Evolutionary conservation across 1,139 yeast genomes (phyloP).

Genomic region (Saccharomyces hybrid): DNA sequence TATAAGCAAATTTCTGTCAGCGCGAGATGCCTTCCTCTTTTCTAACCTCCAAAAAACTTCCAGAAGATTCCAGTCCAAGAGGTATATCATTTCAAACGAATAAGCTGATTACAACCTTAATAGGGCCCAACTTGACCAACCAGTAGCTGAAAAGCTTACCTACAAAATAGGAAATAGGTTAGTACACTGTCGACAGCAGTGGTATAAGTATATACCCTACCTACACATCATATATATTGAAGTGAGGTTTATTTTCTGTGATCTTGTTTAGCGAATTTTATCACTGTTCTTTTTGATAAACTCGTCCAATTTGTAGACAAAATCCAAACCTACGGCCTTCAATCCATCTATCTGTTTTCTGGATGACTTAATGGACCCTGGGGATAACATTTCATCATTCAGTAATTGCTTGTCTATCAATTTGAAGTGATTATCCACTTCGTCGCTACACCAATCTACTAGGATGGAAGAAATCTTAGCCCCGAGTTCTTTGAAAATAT

Average conservation of each 20-base stretch:
- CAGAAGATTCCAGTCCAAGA: not conserved
- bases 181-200: not conserved
- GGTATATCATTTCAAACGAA: not conserved
- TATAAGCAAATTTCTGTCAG: not conserved
- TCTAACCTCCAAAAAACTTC: not conserved
- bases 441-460: conserved; percentile 64
- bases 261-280: conserved; percentile 10
- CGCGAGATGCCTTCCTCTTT: not conserved
- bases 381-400: conserved; percentile 49
- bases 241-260: not conserved
- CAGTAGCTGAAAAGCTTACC: not conserved
- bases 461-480: conserved; percentile 36
- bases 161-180: not conserved
- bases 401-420: conserved; percentile 60
- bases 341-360: conserved; percentile 54
- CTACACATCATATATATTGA: not conserved
- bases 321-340: conserved; percentile 62
- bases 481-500: conserved; percentile 36
- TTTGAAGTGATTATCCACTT: conserved; percentile 52
- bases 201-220: not conserved
- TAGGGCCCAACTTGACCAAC: not conserved
- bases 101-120: not conserved
- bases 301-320: conserved; percentile 38
- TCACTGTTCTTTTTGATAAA: conserved; percentile 24
- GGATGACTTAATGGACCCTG: conserved; percentile 44